Percentiles rank a stretch among this genome's conserved stretches.
Conservation (phyloP, 2,329 filamentous ascomycete species). For the Colletotrichum sp. region DNA sequence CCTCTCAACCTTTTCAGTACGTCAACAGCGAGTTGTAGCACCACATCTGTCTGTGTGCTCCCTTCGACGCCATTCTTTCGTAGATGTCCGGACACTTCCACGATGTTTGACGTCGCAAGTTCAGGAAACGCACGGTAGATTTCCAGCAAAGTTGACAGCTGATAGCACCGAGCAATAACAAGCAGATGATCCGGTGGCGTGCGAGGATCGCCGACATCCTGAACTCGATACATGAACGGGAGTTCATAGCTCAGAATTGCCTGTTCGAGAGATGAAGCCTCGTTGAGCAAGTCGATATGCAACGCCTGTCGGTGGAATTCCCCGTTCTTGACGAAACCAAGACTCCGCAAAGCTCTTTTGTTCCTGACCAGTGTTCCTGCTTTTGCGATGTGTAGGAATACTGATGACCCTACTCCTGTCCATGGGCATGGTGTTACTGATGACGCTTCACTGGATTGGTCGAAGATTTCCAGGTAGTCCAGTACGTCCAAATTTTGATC, state of each 20-base stretch:
- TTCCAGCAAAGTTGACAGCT: neutral
- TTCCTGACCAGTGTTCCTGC: neutral
- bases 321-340: neutral
- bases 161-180: neutral
- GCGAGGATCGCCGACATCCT: neutral
- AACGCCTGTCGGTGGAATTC: neutral
- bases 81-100: neutral
- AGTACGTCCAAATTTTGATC: neutral
- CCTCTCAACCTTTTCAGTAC: neutral
- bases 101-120: neutral
- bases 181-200: neutral
- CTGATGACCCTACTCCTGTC: neutral
- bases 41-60: rapidly evolving
- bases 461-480: neutral
- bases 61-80: neutral
- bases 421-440: neutral
- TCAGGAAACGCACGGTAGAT: neutral
- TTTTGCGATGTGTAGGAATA: neutral
- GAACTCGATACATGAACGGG: rapidly evolving
- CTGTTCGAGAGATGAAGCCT: neutral
- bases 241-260: neutral
- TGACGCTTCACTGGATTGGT: neutral
- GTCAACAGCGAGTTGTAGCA: neutral
- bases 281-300: neutral
- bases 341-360: neutral